Percentiles rank a stretch among this genome's conserved stretches.
These are phyloP conservation scores for Microcos paniculata DNA, from an alignment of 345 rosid species.

Conservation along the genomic window DNA sequence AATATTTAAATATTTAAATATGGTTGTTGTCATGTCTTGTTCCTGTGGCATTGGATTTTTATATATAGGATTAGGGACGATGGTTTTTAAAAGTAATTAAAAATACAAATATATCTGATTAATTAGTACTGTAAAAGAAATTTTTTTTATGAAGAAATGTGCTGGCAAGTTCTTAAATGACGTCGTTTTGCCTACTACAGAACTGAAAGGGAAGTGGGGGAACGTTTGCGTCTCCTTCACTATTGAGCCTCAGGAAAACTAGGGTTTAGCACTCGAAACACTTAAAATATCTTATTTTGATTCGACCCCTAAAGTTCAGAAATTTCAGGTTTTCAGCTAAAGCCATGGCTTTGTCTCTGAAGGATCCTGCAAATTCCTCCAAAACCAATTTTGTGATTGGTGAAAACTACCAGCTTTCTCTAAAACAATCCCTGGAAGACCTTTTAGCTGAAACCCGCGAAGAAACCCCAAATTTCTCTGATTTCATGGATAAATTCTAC, in stretches of 20 bases:
- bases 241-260: background rate
- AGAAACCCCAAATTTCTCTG: constrained; percentile 31
- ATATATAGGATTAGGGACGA: background rate
- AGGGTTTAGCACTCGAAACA: constrained; percentile 3
- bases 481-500: constrained; percentile 31
- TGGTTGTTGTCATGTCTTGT: background rate
- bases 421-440: constrained; percentile 33
- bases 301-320: background rate
- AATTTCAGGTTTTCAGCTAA: background rate
- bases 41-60: background rate
- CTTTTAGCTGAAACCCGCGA: constrained; percentile 34
- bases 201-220: too few relatives aligned
- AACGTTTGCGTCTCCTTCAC: too few relatives aligned
- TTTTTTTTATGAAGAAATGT: background rate
- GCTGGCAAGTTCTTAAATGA: background rate
- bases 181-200: background rate
- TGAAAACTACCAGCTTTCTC: constrained; percentile 27
- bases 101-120: background rate
- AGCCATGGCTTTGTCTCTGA: constrained; percentile 17
- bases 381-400: constrained; percentile 17
- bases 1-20: background rate
- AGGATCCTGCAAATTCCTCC: background rate
- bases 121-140: too few relatives aligned
- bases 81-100: background rate
- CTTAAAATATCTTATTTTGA: too few relatives aligned